phyloP scores from a whole-genome alignment of 2,329 filamentous ascomycete genomes.

The Cercospora nicotianae region DNA sequence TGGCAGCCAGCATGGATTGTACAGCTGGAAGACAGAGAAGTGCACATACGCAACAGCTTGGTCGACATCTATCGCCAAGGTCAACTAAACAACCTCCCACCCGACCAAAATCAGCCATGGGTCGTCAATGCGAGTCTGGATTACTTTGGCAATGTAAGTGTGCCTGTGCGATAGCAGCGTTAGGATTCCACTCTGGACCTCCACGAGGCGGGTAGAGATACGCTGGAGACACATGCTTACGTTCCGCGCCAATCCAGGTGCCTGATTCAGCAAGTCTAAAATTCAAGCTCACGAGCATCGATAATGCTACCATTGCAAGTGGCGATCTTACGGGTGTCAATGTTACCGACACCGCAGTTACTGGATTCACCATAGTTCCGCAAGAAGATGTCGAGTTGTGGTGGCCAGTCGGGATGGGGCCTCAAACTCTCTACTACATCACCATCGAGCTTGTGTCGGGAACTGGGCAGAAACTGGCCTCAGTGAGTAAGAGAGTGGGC shows the following conservation, averaged over 20 bases:
- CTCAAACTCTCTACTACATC: constrained; percentile 59
- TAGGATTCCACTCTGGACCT: too few relatives aligned
- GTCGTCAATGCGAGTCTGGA: constrained; percentile 63
- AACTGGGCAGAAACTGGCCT: constrained; percentile 41
- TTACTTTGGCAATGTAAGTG: constrained; percentile 47
- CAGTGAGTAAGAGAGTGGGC: constrained; percentile 57
- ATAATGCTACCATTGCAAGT: constrained; percentile 45
- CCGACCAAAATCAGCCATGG: constrained; percentile 59
- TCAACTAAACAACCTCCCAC: constrained; percentile 59
- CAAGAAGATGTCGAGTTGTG: constrained; percentile 54
- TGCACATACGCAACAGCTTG: constrained; percentile 55
- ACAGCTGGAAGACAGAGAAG: constrained; percentile 48
- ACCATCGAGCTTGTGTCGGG: constrained; percentile 50
- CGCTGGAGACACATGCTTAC: too few relatives aligned
- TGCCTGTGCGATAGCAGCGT: not conserved
- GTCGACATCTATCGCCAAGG: constrained; percentile 60
- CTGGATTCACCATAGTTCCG: constrained; percentile 50
- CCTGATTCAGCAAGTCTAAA: constrained; percentile 47
- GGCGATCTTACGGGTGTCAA: constrained; percentile 46
- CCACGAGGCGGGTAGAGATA: too few relatives aligned
- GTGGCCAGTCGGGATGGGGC: constrained; percentile 61
- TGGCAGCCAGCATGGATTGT: constrained; percentile 62
- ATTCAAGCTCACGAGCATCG: constrained; percentile 50
- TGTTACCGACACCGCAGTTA: constrained; percentile 48
- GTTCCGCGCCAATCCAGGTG: constrained; percentile 26